Percentiles rank a stretch among this genome's conserved stretches.
Conservation (phyloP, 257 asterid species). For the Asclepias syriaca region DNA sequence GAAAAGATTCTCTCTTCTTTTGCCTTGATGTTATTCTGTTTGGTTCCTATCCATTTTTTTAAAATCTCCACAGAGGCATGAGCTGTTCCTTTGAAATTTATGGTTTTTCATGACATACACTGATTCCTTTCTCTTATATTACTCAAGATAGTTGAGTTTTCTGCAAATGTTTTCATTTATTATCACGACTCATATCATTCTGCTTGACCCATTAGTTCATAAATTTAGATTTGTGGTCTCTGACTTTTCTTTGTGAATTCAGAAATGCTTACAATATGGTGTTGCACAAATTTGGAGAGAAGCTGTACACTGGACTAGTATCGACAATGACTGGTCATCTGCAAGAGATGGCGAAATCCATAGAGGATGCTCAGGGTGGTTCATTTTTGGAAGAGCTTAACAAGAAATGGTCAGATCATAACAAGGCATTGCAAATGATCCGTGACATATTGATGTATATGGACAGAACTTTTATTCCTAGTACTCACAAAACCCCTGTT, state of each 20-base stretch:
- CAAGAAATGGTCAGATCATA: conserved; percentile 77
- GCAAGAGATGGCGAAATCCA: conserved; percentile 56
- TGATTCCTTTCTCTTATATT: neutral
- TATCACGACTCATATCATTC: neutral
- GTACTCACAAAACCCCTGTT: conserved; percentile 63
- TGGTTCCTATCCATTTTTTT: neutral
- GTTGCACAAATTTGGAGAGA: conserved; percentile 78
- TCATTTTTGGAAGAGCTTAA: conserved; percentile 76
- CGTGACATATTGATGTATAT: conserved; percentile 87
- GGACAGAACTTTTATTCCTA: conserved; percentile 78
- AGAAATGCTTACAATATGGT: conserved; percentile 92
- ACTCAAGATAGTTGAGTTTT: neutral
- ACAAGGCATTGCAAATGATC: conserved; percentile 74
- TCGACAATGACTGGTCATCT: conserved; percentile 76
- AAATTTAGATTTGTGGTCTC: conserved; percentile 12
- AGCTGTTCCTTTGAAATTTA: neutral
- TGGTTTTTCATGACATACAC: neutral
- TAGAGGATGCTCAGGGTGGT: conserved; percentile 76
- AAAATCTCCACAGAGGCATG: neutral
- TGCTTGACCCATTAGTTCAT: neutral
- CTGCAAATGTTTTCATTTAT: neutral
- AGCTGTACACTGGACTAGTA: conserved; percentile 76
- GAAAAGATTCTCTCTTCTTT: too few species aligned
- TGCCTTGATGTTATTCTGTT: neutral
- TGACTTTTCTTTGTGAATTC: conserved; percentile 30